Evolutionary conservation across 2,329 filamentous ascomycete species (phyloP).

Genomic region (Akanthomyces dipterigenus): DNA sequence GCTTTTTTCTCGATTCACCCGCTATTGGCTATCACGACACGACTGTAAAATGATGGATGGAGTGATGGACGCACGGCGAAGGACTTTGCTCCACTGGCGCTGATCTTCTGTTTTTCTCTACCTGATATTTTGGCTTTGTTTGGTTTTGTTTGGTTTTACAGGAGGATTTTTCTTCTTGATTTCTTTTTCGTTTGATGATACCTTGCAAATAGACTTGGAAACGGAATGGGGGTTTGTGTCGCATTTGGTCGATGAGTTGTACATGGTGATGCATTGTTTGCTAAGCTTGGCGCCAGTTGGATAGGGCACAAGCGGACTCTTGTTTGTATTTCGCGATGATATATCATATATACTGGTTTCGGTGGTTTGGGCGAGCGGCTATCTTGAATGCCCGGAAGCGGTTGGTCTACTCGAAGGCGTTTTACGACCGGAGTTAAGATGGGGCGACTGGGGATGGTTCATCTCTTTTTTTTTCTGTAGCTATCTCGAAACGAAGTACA

Average conservation of each 20-base stretch:
- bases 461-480: not conserved
- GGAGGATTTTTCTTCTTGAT: not conserved
- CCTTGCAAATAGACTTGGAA: slow-evolving; percentile 8
- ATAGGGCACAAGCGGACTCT: too few species aligned
- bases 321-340: too few species aligned
- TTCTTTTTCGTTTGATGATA: slow-evolving; percentile 10
- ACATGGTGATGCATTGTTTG: not conserved
- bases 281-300: too few species aligned
- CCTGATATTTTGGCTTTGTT: not conserved
- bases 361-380: too few species aligned
- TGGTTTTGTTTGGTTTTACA: not conserved
- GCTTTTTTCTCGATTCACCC: not conserved
- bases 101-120: not conserved
- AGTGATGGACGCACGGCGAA: not conserved
- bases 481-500: too few species aligned
- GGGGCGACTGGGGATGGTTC: not conserved
- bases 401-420: not conserved
- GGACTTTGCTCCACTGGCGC: not conserved
- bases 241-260: not conserved
- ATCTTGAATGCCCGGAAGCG: not conserved
- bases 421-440: not conserved
- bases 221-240: not conserved
- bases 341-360: too few species aligned
- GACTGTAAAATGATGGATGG: slow-evolving; percentile 1
- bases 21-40: not conserved